Evolutionary conservation across 2,329 filamentous ascomycete species (phyloP), one percentile per base, ranked within the genome.

Genomic region (Alternaria longipes): DNA sequence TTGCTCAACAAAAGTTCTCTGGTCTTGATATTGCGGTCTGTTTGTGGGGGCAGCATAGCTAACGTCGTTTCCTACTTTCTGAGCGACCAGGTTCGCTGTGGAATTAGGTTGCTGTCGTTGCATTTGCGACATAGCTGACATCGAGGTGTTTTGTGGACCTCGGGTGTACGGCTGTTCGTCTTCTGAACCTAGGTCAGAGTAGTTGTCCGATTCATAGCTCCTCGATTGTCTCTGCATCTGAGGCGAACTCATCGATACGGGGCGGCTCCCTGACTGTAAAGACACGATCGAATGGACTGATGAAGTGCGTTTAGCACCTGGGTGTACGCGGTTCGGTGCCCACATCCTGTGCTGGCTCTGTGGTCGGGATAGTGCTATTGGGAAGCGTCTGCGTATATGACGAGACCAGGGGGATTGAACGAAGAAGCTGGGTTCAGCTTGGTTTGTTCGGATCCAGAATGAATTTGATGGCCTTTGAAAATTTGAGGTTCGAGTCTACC

Each of bases 191-290:
- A 67, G 70, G 22, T 77, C 75, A 45, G 70, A 74, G 9, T 70
- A 74, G 26, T 67, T 67, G 58, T 78, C 75, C 2, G 74, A 76
- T 16, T 78, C 76, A 67, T 77, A 77, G 20, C 64, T 71, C 55
- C 41, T 56, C 6, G 65, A 56, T n/a, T 72, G 67, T 32, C 61
- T 67, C 14, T 64, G 64, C 5, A 70, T 52, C 40, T 70, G 69
- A 26, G 68, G 70, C 28, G 74, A 77, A 20, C 32, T 32, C 38
- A 60, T 36, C 16, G 57, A 60, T 36, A 60, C 50, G 14, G 56
- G 56, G 16, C 56, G 50, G 50, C 49, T 58, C 2, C 41, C 50
- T 20, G 56, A 75, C 34, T 74, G 71, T 22, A 76, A 54, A 7
- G 75, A 77, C 4, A 60, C 69, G 40, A 78, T 53, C 4, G 75